These are phyloP conservation scores for Aspergillus carlsbadensis DNA, from an alignment of 495 filamentous ascomycete species.

Conservation along the genomic window DNA sequence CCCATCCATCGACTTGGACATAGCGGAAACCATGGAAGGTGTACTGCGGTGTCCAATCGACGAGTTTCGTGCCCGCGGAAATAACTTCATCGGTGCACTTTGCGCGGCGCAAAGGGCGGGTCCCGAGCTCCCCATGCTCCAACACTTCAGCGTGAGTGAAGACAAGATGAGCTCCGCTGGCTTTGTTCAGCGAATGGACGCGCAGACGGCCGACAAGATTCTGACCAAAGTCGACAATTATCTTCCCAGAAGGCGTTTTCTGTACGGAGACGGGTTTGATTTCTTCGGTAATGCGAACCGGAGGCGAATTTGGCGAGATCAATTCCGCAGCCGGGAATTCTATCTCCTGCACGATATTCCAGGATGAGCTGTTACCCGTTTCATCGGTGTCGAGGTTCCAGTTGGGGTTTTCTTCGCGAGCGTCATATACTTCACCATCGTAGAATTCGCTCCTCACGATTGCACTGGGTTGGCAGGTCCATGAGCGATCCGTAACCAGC, in stretches of 20 bases:
- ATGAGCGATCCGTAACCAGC: conserved; percentile 42
- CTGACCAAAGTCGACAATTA: conserved; percentile 50
- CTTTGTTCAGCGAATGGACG: conserved; percentile 30
- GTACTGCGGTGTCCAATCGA: conserved; percentile 38
- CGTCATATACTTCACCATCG: conserved; percentile 53
- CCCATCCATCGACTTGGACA: conserved; percentile 50
- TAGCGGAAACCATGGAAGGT: conserved; percentile 60
- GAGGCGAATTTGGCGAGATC: conserved; percentile 5
- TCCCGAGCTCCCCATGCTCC: conserved; percentile 48
- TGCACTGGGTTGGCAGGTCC: conserved; percentile 40
- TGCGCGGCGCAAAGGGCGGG: conserved; percentile 44
- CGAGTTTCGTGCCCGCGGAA: neutral
- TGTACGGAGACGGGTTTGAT: conserved; percentile 1
- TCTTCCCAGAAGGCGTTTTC: conserved; percentile 4
- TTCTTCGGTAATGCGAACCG: conserved; percentile 1
- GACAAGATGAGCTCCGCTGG: conserved; percentile 23
- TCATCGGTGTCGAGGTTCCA: neutral
- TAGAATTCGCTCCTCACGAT: conserved; percentile 51
- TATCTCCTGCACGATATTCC: neutral
- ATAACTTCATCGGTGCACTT: conserved; percentile 41
- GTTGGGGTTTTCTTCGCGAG: conserved; percentile 12
- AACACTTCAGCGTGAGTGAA: conserved; percentile 51
- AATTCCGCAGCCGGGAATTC: neutral
- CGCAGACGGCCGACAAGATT: conserved; percentile 49
- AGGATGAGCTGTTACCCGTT: neutral